phyloP scores from a whole-genome alignment of 2,329 filamentous ascomycete genomes.

The Penicillium sp. region DNA sequence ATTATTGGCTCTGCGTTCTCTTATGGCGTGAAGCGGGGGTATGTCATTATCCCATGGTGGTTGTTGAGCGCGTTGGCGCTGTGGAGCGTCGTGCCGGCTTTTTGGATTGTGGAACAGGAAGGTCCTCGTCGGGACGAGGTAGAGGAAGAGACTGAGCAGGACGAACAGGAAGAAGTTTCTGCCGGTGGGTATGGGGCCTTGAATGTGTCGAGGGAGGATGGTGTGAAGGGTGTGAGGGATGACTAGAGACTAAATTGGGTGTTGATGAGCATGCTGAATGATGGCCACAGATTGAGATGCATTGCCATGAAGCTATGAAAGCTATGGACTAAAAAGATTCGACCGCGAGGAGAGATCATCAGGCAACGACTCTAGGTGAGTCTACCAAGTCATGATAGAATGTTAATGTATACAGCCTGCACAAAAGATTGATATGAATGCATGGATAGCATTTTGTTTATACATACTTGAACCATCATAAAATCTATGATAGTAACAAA shows the following conservation, averaged over 20 bases:
- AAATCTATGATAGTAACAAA: background rate
- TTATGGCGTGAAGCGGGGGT: constrained; percentile 71
- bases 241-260: background rate
- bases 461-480: background rate
- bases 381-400: background rate
- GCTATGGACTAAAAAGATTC: background rate
- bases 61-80: constrained; percentile 64
- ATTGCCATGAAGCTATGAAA: background rate
- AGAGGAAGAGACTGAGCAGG: constrained; percentile 30
- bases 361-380: background rate
- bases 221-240: background rate
- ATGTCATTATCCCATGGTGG: constrained; percentile 80
- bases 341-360: background rate
- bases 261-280: background rate
- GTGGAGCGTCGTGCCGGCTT: constrained; percentile 69
- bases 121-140: constrained; percentile 54
- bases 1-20: constrained; percentile 71
- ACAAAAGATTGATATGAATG: background rate
- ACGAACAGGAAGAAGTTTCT: background rate
- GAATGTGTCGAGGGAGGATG: background rate
- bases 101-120: constrained; percentile 71
- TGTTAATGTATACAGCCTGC: background rate
- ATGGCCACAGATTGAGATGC: background rate
- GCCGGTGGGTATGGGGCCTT: constrained; percentile 9
- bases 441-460: background rate